Conservation (phyloP, 2,329 filamentous ascomycete species). For the Fusarium incarnatum region DNA sequence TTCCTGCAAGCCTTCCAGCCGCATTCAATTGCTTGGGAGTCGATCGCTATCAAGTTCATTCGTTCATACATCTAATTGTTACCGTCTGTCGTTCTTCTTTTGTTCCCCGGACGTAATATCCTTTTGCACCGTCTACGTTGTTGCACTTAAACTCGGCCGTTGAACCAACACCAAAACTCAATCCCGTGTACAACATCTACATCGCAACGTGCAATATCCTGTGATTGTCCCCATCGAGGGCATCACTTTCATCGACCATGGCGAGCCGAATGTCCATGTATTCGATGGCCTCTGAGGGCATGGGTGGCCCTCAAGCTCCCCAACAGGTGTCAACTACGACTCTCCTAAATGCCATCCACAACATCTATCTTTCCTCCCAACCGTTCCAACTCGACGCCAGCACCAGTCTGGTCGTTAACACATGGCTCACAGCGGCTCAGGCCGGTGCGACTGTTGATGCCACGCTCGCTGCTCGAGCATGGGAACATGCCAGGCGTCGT, state of each 20-base stretch:
- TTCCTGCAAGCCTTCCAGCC: constrained; percentile 30
- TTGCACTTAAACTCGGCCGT: constrained; percentile 19
- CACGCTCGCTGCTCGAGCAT: constrained; percentile 82
- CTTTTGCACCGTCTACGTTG: constrained; percentile 8
- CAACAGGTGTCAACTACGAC: constrained; percentile 95
- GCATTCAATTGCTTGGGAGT: constrained; percentile 18
- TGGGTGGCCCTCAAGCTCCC: constrained; percentile 73
- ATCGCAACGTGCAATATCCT: constrained; percentile 33
- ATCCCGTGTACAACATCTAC: constrained; percentile 23
- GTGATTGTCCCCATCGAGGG: constrained; percentile 56
- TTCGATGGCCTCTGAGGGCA: constrained; percentile 73
- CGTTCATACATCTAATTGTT: constrained; percentile 32
- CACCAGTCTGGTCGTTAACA: constrained; percentile 93
- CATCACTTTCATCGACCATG: constrained; percentile 59
- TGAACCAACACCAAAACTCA: constrained; percentile 18
- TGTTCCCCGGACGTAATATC: constrained; percentile 8
- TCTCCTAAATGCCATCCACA: constrained; percentile 90
- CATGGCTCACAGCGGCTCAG: constrained; percentile 86
- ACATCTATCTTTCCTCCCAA: constrained; percentile 83
- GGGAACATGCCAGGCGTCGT: constrained; percentile 94
- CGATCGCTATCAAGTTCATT: constrained; percentile 26
- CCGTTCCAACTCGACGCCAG: constrained; percentile 90
- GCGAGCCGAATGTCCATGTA: constrained; percentile 76
- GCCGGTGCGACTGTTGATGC: constrained; percentile 80
- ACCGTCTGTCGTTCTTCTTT: constrained; percentile 26